Base-by-base conservation (phyloP, 257 asterid species). In the Capsicum chinense region DNA sequence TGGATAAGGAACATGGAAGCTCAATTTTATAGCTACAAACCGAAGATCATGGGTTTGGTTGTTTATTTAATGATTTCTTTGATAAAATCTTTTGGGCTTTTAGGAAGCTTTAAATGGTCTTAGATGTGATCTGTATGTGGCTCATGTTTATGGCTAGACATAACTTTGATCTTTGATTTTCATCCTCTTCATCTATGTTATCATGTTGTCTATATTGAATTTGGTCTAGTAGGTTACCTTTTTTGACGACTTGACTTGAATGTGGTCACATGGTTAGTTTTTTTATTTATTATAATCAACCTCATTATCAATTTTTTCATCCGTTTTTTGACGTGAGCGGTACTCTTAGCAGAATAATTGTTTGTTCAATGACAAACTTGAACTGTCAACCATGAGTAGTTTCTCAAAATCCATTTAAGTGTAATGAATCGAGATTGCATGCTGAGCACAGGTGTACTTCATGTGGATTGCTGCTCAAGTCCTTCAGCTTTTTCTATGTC, bases 381-480 rank as follows among this genome's bases (percentile, higher is more conserved):
- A 70, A 16, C 13, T 70, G 5, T 42, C 79, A 70, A 9, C 37
- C 57, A 70, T 44, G 79, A 8, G 16, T n/a, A 70, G 5, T 42
- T n/a, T 44, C 79, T 44, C 79, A 44, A 70, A 70, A n/a, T 26
- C 56, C 57, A 70, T 70, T 2, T 70, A 70, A 5, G 79, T 70
- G 17, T 17, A 58, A 15, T 58, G 64, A 58, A 16, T 58, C 2
- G 64, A 17, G 64, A 17, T 58, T 15, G 64, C 21, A 17, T 16
- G 64, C 64, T 58, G 17, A 70, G 35, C 57, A 17, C 79, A 9
- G 56, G 5, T 70, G 57, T 42, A 70, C 79, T 70, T 70, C 52
- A 70, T 26, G 33, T 71, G 79, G 17, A 15, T 71, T 71, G 79
- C 57, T 39, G 44, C 37, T 71, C 79, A 44, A 71, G 17, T 71